Evolutionary conservation across 768 basidiomycete species (phyloP).

Genomic region (Pleurotus tuber-regium): DNA sequence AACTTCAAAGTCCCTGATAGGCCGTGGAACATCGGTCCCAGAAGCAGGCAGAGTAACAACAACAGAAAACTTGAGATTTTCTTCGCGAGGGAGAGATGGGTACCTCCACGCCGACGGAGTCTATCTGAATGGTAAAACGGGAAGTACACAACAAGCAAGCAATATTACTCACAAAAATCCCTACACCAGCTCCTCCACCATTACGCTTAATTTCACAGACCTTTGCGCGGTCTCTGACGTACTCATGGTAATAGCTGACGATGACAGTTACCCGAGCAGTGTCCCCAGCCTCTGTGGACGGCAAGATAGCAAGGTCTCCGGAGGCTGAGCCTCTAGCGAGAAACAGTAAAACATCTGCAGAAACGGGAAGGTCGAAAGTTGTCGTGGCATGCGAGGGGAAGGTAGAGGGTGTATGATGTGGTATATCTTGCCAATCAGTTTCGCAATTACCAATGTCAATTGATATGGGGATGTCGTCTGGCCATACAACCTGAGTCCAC

Average conservation of each 20-base stretch:
- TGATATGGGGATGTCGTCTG: not conserved
- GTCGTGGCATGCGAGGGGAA: slow-evolving; percentile 15
- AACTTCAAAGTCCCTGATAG: slow-evolving; percentile 44
- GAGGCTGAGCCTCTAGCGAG: slow-evolving; percentile 25
- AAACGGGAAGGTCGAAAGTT: slow-evolving; percentile 20
- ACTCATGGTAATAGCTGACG: slow-evolving; percentile 18
- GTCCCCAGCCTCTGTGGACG: slow-evolving; percentile 21
- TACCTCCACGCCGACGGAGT: slow-evolving; percentile 21
- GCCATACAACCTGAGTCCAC: slow-evolving; percentile 8
- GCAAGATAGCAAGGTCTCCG: slow-evolving; percentile 25
- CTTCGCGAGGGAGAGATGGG: not conserved
- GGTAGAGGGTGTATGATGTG: slow-evolving; percentile 2
- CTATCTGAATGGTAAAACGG: slow-evolving; percentile 23
- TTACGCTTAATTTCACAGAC: slow-evolving; percentile 27
- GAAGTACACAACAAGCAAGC: not conserved
- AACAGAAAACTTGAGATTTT: slow-evolving; percentile 30
- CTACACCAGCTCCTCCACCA: slow-evolving; percentile 28
- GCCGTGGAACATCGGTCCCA: slow-evolving; percentile 17
- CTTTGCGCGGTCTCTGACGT: slow-evolving; percentile 23
- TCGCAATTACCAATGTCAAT: slow-evolving; percentile 7
- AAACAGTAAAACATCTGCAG: slow-evolving; percentile 26
- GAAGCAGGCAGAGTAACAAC: slow-evolving; percentile 35
- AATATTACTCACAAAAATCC: slow-evolving; percentile 32
- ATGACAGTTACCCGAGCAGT: slow-evolving; percentile 24
- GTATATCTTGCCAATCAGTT: slow-evolving; percentile 7